Base-by-base conservation (phyloP, 148 eudicot genomes). In the Vaccinium myrtillus region DNA sequence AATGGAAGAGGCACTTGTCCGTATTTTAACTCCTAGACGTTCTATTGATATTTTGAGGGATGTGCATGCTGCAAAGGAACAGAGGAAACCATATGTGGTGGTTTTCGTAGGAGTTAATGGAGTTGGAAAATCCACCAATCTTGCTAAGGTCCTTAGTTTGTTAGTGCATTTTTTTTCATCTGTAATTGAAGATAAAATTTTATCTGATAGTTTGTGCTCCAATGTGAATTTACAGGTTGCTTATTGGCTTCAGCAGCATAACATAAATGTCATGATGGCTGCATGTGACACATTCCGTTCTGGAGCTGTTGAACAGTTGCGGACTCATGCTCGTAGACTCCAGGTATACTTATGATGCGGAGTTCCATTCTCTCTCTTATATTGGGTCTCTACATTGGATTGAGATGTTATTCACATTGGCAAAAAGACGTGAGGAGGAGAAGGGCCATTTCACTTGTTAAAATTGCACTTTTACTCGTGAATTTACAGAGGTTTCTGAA, bases 91-190 rank as follows among this genome's bases (percentile, higher is more conserved):
- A 78, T 97, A 95, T 90, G 99, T 97, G 54, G 96, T 97, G 78
- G 99, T 97, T 85, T 96, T 97, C 89, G 98, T 97, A 11, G 99
- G 99, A 86, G 99, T 97, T 79, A 97, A 97, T 91, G 99, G 98
- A 84, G 98, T 97, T 88, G 99, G 99, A 83, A 97, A 97, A 88
- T 97, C 99, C 58, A 95, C 99, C 75, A 97, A 97, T 87, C 94
- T 97, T 84, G 99, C 99, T 30, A 97, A 97, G 94, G 98, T 94
- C 61, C 76, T 23, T 30, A 81, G 9, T 39, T n/a, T 19, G 78
- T 55, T 48, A 58, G 30, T 71, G 71, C 18, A 48, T 84, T 73
- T 81, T 56, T 15, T 46, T 0, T 2, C 12, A 61, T 19, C 48
- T 85, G 53, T 18, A 25, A 46, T 11, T 78, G 48, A 15, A 56